A percentile compares a stretch with the other conserved stretches of the same genome.
These are phyloP conservation scores for Russula griseocarnosa DNA, from an alignment of 768 basidiomycete species.

Conservation along the genomic window DNA sequence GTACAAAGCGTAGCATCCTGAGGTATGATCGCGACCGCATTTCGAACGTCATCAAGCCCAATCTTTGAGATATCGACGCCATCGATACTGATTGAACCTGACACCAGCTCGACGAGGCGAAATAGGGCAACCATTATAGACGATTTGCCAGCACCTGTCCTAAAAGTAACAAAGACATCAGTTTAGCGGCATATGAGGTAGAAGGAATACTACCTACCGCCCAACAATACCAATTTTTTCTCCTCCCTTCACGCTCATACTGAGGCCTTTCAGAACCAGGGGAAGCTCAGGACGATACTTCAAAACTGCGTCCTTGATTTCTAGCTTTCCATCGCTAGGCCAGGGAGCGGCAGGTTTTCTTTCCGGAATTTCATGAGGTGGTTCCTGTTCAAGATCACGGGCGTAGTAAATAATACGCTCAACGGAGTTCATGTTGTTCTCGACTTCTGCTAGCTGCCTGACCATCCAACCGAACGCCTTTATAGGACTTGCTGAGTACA, in stretches of 20 bases:
- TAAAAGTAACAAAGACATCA: conserved; percentile 17
- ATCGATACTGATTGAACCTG: conserved; percentile 75
- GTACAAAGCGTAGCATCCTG: conserved; percentile 56
- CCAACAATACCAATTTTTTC: conserved; percentile 95
- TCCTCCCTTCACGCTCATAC: conserved; percentile 62
- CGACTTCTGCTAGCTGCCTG: conserved; percentile 77
- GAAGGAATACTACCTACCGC: conserved; percentile 36
- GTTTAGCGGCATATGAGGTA: conserved; percentile 4
- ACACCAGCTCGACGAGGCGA: conserved; percentile 74
- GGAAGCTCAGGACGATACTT: conserved; percentile 87
- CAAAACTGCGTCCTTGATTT: conserved; percentile 72
- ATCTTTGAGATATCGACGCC: conserved; percentile 79
- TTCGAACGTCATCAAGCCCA: conserved; percentile 70
- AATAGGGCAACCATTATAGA: conserved; percentile 87
- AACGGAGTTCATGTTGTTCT: conserved; percentile 92
- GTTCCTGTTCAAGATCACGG: conserved; percentile 75
- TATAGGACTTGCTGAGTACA: conserved; percentile 1
- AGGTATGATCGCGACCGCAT: conserved; percentile 71
- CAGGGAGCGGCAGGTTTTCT: conserved; percentile 58
- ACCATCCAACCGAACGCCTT: conserved; percentile 71
- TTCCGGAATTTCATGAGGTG: conserved; percentile 61
- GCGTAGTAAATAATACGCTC: conserved; percentile 83
- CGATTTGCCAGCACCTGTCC: conserved; percentile 87
- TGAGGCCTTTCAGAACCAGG: conserved; percentile 74
- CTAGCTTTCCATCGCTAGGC: conserved; percentile 71